A percentile compares a stretch with the other conserved stretches of the same genome.
phyloP scores from a whole-genome alignment of 257 asterid genomes.

The Haberlea rhodopensis region DNA sequence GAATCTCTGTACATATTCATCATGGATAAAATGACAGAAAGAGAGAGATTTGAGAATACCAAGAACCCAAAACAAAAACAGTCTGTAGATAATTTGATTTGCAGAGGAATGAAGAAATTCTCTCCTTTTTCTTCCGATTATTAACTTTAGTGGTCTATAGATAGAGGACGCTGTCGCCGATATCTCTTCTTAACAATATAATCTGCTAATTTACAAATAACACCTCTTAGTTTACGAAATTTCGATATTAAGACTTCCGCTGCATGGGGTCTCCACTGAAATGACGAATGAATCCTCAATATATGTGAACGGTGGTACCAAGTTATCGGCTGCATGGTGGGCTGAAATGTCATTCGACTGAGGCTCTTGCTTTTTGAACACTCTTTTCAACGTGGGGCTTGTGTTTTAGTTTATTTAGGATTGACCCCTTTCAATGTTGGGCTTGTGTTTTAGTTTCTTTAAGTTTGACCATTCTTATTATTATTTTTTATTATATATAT shows the following conservation, averaged over 20 bases:
- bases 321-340: neutral
- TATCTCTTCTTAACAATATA: conserved; percentile 29
- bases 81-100: conserved; percentile 25
- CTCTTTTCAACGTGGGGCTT: neutral
- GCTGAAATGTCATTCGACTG: neutral
- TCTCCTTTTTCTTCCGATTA: conserved; percentile 30
- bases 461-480: no score
- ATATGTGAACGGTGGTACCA: neutral
- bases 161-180: conserved; percentile 52
- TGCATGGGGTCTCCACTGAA: no score
- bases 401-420: conserved; percentile 2
- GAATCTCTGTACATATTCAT: neutral
- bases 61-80: neutral
- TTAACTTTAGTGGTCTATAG: conserved; percentile 44
- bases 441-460: no score
- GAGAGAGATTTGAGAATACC: conserved; percentile 12
- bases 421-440: no score
- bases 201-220: neutral
- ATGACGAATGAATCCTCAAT: neutral
- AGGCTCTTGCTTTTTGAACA: neutral
- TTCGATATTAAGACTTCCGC: conserved; percentile 9
- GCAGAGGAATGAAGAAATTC: conserved; percentile 43
- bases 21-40: neutral
- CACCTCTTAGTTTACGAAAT: conserved; percentile 8
- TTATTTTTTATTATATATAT: no score